phyloP scores from a whole-genome alignment of 176 grass and related monocot genomes.

The Oryza brachyantha region DNA sequence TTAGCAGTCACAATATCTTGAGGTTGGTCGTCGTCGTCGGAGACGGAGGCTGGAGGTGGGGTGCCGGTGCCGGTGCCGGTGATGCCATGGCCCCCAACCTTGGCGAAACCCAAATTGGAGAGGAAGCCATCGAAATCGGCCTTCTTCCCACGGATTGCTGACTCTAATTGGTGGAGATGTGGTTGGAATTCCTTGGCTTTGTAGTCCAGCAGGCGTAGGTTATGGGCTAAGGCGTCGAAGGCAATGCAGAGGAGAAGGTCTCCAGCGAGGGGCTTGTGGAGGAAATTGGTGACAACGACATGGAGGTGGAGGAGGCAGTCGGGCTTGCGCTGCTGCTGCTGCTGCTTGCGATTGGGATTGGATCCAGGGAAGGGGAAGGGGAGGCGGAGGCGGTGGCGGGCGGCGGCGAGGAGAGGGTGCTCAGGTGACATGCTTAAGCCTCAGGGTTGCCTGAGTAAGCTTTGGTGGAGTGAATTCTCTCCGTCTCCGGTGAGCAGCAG shows the following conservation, averaged over 20 bases:
- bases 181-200: slow-evolving; percentile 27
- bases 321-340: neutral
- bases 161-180: slow-evolving; percentile 33
- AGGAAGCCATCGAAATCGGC: slow-evolving; percentile 84
- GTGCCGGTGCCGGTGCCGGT: slow-evolving; percentile 35
- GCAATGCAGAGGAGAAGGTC: slow-evolving; percentile 80
- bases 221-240: slow-evolving; percentile 62
- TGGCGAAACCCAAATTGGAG: slow-evolving; percentile 74
- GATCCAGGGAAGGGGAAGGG: slow-evolving; percentile 35
- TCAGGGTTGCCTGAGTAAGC: too few species aligned
- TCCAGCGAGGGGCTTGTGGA: slow-evolving; percentile 64
- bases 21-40: neutral
- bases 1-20: too few species aligned
- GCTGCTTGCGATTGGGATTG: neutral
- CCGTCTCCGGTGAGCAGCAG: too few species aligned
- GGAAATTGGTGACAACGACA: slow-evolving; percentile 50
- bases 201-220: slow-evolving; percentile 48
- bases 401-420: slow-evolving; percentile 29
- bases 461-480: too few species aligned
- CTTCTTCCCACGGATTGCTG: slow-evolving; percentile 64
- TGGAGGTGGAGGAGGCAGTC: slow-evolving; percentile 62
- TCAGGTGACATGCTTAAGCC: too few species aligned
- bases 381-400: slow-evolving; percentile 33
- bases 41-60: slow-evolving; percentile 10
- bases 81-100: too few species aligned